Evolutionary conservation across 23 red algal genomes (phyloP).

Genomic region (Rhodosorus marinus): DNA sequence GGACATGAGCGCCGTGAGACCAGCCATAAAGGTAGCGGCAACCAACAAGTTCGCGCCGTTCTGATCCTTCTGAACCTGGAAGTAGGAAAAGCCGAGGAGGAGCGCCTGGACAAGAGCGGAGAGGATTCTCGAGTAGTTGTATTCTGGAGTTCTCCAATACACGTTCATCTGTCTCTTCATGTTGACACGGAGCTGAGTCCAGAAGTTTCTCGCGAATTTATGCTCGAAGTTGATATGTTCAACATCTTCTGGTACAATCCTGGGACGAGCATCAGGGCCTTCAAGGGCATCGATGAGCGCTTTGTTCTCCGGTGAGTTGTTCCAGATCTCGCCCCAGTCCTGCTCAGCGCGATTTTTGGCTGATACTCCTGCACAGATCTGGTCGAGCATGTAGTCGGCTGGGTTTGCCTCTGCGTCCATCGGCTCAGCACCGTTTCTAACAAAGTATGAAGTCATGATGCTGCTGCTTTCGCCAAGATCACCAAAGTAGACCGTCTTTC

Average conservation of each 20-base stretch:
- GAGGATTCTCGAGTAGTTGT: slow-evolving; percentile 1
- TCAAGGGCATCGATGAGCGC: not conserved
- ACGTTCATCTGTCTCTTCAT: slow-evolving; percentile 39
- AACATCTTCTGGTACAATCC: not conserved
- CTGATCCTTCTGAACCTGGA: slow-evolving; percentile 39
- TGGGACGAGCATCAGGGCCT: slow-evolving; percentile 2
- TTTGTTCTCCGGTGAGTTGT: slow-evolving; percentile 1
- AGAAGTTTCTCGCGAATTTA: slow-evolving; percentile 12
- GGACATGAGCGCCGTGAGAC: slow-evolving; percentile 28
- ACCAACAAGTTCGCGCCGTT: slow-evolving; percentile 17
- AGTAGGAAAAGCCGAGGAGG: slow-evolving; percentile 25
- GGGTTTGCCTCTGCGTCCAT: slow-evolving; percentile 13
- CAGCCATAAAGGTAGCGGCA: slow-evolving; percentile 51
- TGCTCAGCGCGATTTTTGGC: not conserved
- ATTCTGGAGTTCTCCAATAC: not conserved
- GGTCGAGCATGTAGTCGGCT: slow-evolving; percentile 31
- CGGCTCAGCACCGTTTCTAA: slow-evolving; percentile 21
- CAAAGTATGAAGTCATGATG: slow-evolving; percentile 25
- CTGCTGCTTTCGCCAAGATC: slow-evolving; percentile 12
- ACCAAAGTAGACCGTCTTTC: slow-evolving; percentile 34
- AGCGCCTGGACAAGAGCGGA: slow-evolving; percentile 31
- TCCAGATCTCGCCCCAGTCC: slow-evolving; percentile 1
- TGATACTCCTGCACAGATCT: slow-evolving; percentile 3
- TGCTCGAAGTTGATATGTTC: slow-evolving; percentile 3
- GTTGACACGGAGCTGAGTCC: slow-evolving; percentile 55